phyloP scores from a whole-genome alignment of 805 yeast species.

The Ogataea corticis region DNA sequence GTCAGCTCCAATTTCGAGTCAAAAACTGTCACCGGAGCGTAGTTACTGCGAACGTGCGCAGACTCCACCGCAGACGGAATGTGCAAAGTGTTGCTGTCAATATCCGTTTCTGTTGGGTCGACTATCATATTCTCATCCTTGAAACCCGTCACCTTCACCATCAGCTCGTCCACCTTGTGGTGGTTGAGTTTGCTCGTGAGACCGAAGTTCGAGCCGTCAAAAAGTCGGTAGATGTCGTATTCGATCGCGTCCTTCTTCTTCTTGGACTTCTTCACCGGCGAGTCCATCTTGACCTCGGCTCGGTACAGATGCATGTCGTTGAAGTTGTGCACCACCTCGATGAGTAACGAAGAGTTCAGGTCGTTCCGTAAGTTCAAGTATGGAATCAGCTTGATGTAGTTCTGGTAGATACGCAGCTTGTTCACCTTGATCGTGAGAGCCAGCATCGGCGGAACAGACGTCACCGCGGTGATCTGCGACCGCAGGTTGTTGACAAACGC shows the following conservation, averaged over 20 bases:
- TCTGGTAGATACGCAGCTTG: slow-evolving; percentile 34
- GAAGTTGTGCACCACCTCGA: slow-evolving; percentile 36
- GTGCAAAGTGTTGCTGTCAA: slow-evolving; percentile 26
- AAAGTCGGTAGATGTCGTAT: slow-evolving; percentile 35
- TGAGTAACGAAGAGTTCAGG: slow-evolving; percentile 32
- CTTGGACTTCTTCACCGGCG: slow-evolving; percentile 8
- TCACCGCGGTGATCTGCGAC: slow-evolving; percentile 20
- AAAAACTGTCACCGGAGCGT: slow-evolving; percentile 29
- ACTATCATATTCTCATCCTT: slow-evolving; percentile 2
- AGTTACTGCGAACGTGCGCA: slow-evolving; percentile 30
- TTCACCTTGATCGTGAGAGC: slow-evolving; percentile 28
- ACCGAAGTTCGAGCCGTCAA: slow-evolving; percentile 44
- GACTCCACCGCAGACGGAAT: slow-evolving; percentile 34
- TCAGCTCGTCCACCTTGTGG: slow-evolving; percentile 34
- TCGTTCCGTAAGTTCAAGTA: slow-evolving; percentile 33
- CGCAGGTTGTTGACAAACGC: slow-evolving; percentile 29
- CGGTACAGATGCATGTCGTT: slow-evolving; percentile 24
- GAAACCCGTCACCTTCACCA: slow-evolving; percentile 27
- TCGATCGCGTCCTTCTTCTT: slow-evolving; percentile 12
- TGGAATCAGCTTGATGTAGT: slow-evolving; percentile 35
- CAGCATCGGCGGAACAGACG: slow-evolving; percentile 20
- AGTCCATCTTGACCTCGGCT: slow-evolving; percentile 13
- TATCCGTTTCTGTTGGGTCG: slow-evolving; percentile 24
- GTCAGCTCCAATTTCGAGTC: slow-evolving; percentile 38
- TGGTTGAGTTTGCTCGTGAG: slow-evolving; percentile 42